A percentile compares a stretch with the other conserved stretches of the same genome.
Evolutionary conservation across 805 yeast species (phyloP).

Genomic region (Diddensiella transvaalensis): DNA sequence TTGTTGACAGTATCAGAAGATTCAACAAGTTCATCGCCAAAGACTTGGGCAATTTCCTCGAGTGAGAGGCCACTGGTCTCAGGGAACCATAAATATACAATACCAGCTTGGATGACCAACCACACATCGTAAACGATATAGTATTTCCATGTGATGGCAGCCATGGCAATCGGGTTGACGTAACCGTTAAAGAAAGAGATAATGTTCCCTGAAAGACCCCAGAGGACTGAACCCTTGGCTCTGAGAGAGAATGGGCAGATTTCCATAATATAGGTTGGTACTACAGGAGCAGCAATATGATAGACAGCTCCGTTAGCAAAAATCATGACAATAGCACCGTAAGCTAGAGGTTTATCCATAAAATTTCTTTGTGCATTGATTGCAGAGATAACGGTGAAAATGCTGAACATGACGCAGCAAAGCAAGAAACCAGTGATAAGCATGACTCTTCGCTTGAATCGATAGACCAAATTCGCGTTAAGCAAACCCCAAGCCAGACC

Average conservation of each 20-base stretch:
- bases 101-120: slow-evolving; percentile 21
- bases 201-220: slow-evolving; percentile 10
- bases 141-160: slow-evolving; percentile 42
- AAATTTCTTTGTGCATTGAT: background rate
- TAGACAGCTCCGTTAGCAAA: slow-evolving; percentile 2
- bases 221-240: slow-evolving; percentile 39
- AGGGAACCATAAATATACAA: slow-evolving; percentile 34
- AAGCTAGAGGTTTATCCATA: background rate
- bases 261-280: slow-evolving; percentile 19
- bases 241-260: slow-evolving; percentile 32
- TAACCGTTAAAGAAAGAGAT: slow-evolving; percentile 29
- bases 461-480: background rate
- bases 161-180: slow-evolving; percentile 41
- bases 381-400: slow-evolving; percentile 47
- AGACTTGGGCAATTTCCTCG: slow-evolving; percentile 42
- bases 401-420: slow-evolving; percentile 14
- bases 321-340: slow-evolving; percentile 6
- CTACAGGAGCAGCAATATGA: background rate
- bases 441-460: slow-evolving; percentile 9
- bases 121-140: slow-evolving; percentile 43
- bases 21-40: slow-evolving; percentile 32
- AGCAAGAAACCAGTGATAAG: slow-evolving; percentile 5
- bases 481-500: slow-evolving; percentile 3
- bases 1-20: background rate
- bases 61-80: slow-evolving; percentile 44